Evolutionary conservation across 192 early-diverging fungal genomes (phyloP), one percentile per base, ranked within the genome.

Genomic region (Coemansia javaensis): DNA sequence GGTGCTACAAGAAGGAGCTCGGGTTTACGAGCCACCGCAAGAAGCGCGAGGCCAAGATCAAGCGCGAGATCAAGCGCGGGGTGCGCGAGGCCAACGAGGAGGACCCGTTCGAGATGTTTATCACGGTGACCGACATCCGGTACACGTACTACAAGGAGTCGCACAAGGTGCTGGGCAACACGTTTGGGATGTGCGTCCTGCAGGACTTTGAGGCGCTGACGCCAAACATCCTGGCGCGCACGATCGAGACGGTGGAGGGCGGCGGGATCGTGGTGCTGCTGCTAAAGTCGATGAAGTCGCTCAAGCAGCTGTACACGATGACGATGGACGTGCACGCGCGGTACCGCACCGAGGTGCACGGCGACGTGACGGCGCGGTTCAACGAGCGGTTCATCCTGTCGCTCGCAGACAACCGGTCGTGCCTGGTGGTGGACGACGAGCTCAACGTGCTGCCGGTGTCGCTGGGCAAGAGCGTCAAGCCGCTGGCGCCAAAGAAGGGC

Each of bases 101-200:
- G 33, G 94, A 99, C 66, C 96, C 96, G n/a, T 99, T 99, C 44
- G 96, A 99, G 68, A 82, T 99, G 41, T 99, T 99, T 61, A 82
- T 99, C 17, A 81, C 93, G 3, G 85, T 90, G 36, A 96, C 96
- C 22, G 82, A 93, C 58, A 97, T 99, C 60, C 82, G 94, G 48
- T 99, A 99, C 77, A 89, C 93, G 21, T 99, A 97, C 84, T 99
- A 99, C 82, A 99, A 99, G 66, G 96, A 99, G 63, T 93, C 94
- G 16, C 86, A 97, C 53, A 99, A 94, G 63, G 91, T 99, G 53
- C 80, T 99, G 44, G 96, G 96, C 57, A 91, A 93, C 63, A 99
- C 96, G 18, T 99, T 86, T 53, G 96, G 96, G 6, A 99, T 99
- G 96, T 97, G 94, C 48, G 85, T 99, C 22, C 71, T 99, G 41